phyloP scores from a whole-genome alignment of 1,284 basidiomycete species.

The Microbotryum lychnidis-dioicae region DNA sequence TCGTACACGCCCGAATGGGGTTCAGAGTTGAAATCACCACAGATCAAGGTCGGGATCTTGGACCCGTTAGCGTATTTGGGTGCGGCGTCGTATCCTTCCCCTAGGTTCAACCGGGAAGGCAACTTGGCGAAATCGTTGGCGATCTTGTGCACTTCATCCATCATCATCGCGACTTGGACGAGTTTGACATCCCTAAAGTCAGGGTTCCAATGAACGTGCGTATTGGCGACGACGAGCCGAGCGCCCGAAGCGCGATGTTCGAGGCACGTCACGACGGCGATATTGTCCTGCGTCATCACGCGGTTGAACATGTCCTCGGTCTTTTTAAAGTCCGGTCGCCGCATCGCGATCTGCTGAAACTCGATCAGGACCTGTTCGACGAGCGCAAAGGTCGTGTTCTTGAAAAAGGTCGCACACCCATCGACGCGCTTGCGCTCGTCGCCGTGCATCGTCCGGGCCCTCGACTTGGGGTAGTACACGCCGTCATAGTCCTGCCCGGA shows the following conservation, averaged over 20 bases:
- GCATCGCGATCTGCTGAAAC: constrained; percentile 87
- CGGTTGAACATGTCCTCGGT: constrained; percentile 99
- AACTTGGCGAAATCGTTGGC: constrained; percentile 75
- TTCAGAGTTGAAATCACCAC: constrained; percentile 91
- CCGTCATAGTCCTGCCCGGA: constrained; percentile 78
- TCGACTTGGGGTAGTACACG: constrained; percentile 85
- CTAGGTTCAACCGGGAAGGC: constrained; percentile 54
- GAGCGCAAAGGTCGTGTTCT: constrained; percentile 76
- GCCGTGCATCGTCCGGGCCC: constrained; percentile 87
- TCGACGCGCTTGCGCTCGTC: constrained; percentile 82
- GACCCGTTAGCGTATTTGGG: constrained; percentile 69
- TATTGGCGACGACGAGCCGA: constrained; percentile 79
- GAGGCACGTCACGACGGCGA: constrained; percentile 78
- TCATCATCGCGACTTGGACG: constrained; percentile 82
- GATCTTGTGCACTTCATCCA: constrained; percentile 89
- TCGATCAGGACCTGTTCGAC: constrained; percentile 93
- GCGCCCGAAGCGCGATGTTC: constrained; percentile 82
- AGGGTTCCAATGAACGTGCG: constrained; percentile 91
- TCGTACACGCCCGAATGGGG: constrained; percentile 86
- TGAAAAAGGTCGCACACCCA: constrained; percentile 96
- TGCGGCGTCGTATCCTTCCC: constrained; percentile 39
- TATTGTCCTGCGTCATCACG: constrained; percentile 90
- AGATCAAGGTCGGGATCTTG: constrained; percentile 85
- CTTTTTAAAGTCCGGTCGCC: constrained; percentile 91
- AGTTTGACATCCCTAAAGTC: constrained; percentile 93